Percentiles rank a stretch among this genome's conserved stretches.
These are phyloP conservation scores for Hippophae rhamnoides DNA, from an alignment of 306 rosid genomes.

Conservation along the genomic window DNA sequence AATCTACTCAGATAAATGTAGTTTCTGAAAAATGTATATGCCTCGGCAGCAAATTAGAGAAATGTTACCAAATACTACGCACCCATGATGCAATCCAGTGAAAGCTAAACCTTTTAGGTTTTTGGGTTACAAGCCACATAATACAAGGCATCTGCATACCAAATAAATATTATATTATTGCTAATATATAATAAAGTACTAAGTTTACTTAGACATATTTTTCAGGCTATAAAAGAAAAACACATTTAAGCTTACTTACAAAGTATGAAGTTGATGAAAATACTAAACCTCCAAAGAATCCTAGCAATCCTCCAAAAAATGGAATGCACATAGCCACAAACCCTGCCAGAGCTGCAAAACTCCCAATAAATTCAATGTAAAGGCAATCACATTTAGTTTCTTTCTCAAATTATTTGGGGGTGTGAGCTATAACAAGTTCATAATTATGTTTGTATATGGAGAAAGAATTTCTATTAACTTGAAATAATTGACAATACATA, in stretches of 20 bases:
- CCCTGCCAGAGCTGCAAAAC: slow-evolving; percentile 27
- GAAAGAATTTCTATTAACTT: too few species aligned
- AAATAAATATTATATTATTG: neutral
- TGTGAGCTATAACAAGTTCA: too few species aligned
- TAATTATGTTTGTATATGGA: too few species aligned
- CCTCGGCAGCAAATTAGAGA: neutral
- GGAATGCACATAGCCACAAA: slow-evolving; percentile 49
- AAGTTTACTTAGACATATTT: neutral
- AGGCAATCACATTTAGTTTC: neutral
- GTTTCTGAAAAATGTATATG: neutral
- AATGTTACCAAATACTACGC: neutral
- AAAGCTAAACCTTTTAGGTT: slow-evolving; percentile 30
- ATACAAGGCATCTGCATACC: slow-evolving; percentile 45
- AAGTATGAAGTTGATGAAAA: slow-evolving; percentile 59
- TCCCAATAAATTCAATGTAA: neutral
- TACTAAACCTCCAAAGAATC: slow-evolving; percentile 67
- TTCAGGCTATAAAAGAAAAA: neutral
- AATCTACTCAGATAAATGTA: neutral
- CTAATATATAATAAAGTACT: neutral
- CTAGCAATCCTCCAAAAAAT: slow-evolving; percentile 64
- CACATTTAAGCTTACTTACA: slow-evolving; percentile 18
- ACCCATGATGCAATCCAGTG: slow-evolving; percentile 46
- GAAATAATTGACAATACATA: too few species aligned
- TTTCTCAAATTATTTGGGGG: too few species aligned
- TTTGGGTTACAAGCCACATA: slow-evolving; percentile 34